Conservation (phyloP, 2,329 filamentous ascomycete species). For the Nakataea oryzae region DNA sequence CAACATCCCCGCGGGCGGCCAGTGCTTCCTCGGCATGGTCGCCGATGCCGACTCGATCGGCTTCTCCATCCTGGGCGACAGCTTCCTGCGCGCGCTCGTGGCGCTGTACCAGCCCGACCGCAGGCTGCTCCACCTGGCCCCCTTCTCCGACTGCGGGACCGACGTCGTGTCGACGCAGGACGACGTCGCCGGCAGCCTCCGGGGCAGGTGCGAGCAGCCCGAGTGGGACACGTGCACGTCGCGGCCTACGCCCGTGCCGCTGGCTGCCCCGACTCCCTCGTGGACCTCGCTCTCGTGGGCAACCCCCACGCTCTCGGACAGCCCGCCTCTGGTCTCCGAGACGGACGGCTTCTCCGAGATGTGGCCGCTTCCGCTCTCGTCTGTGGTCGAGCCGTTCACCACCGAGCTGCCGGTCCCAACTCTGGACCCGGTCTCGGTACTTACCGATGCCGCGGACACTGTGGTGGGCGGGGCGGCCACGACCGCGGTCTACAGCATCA, state of each 20-base stretch:
- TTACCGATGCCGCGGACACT: background rate
- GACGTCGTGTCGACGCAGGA: background rate
- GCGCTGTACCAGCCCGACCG: slow-evolving; percentile 3
- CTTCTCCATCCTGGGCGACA: slow-evolving; percentile 12
- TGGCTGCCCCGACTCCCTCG: background rate
- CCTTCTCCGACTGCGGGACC: slow-evolving; percentile 2
- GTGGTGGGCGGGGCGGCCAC: background rate
- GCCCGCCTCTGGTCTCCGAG: background rate
- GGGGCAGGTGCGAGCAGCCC: background rate
- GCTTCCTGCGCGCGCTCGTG: slow-evolving; percentile 8
- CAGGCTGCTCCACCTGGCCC: background rate
- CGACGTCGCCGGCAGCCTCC: background rate
- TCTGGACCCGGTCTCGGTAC: background rate
- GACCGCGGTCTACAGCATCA: background rate
- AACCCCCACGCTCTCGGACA: background rate
- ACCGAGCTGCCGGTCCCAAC: background rate
- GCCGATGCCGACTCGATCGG: slow-evolving; percentile 5
- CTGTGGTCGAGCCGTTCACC: background rate
- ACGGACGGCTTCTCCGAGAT: background rate
- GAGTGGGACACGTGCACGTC: slow-evolving; percentile 1
- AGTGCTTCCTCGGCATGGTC: slow-evolving; percentile 9
- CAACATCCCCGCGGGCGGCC: slow-evolving; percentile 4
- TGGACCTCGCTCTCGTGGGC: background rate
- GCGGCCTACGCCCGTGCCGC: background rate
- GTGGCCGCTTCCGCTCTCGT: background rate